Evolutionary conservation across 352 stramenopile genomes (phyloP).

Genomic region (Halophytophthora batemanensis): DNA sequence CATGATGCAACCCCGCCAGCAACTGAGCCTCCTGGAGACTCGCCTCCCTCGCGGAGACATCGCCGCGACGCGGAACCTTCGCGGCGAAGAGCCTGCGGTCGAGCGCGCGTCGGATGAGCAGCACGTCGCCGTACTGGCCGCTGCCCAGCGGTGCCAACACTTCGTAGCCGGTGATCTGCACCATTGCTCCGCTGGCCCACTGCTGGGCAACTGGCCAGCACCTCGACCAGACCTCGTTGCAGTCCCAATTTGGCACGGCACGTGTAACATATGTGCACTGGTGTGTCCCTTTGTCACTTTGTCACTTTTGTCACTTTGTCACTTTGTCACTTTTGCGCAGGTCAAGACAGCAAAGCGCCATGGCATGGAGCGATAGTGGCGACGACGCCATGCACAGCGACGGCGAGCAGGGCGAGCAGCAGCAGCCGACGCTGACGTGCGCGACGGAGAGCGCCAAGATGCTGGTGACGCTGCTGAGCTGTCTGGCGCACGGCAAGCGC

Average conservation of each 20-base stretch:
- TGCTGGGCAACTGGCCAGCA: too few species aligned
- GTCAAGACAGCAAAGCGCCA: too few species aligned
- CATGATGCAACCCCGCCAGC: conserved; percentile 42
- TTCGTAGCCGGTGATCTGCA: conserved; percentile 40
- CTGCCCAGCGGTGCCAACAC: conserved; percentile 43
- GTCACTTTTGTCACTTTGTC: too few species aligned
- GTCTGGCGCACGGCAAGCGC: conserved; percentile 61
- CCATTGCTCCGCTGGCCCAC: too few species aligned
- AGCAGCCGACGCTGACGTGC: conserved; percentile 45
- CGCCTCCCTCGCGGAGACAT: conserved; percentile 7
- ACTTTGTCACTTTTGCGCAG: too few species aligned
- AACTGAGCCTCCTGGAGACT: conserved; percentile 46
- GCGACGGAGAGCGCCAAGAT: conserved; percentile 70
- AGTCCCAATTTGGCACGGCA: too few species aligned
- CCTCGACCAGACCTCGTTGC: too few species aligned
- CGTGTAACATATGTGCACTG: too few species aligned
- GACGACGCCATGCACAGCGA: conserved; percentile 8
- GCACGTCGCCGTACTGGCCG: conserved; percentile 56
- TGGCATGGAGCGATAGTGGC: conserved; percentile 24
- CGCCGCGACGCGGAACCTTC: conserved; percentile 33
- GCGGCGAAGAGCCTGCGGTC: conserved; percentile 48
- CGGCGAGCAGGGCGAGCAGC: neutral
- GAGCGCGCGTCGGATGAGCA: conserved; percentile 33
- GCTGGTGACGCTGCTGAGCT: conserved; percentile 70
- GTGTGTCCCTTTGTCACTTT: too few species aligned